These are phyloP conservation scores for Cordyceps militaris DNA, from an alignment of 2,329 filamentous ascomycete genomes.

Conservation along the genomic window DNA sequence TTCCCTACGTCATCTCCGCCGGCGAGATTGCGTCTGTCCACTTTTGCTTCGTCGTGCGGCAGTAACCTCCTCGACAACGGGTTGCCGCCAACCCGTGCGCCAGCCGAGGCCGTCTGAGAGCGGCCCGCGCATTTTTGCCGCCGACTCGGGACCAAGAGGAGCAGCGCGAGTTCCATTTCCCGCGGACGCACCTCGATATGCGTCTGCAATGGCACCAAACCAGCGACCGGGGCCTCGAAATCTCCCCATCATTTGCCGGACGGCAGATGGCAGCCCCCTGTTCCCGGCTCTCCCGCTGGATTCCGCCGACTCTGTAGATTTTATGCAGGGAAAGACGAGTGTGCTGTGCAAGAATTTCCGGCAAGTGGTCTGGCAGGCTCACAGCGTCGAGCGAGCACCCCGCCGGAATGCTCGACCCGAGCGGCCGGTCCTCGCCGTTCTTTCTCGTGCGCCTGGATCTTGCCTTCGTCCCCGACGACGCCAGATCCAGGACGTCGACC, in stretches of 20 bases:
- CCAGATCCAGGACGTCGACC: neutral
- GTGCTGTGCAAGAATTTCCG: neutral
- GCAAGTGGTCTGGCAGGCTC: neutral
- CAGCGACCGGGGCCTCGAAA: neutral
- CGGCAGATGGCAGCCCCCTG: neutral
- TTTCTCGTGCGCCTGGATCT: neutral
- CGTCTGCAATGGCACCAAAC: neutral
- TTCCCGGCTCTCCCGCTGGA: neutral
- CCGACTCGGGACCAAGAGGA: neutral
- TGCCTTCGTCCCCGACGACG: neutral
- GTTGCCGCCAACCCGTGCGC: neutral
- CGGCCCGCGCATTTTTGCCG: neutral
- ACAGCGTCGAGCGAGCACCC: neutral
- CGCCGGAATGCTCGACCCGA: constrained; percentile 7
- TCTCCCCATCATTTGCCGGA: neutral
- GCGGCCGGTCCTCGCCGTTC: neutral
- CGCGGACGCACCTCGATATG: constrained; percentile 6
- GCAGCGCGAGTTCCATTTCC: neutral
- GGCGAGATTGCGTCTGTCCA: neutral
- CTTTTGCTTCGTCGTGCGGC: constrained; percentile 6
- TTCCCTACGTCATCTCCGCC: neutral
- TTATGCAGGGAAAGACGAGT: neutral
- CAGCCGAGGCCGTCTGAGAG: constrained; percentile 5
- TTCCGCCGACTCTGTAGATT: neutral
- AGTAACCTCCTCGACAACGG: constrained; percentile 1